phyloP scores from a whole-genome alignment of 441 rosid genomes.

The Macaranga tanarius region DNA sequence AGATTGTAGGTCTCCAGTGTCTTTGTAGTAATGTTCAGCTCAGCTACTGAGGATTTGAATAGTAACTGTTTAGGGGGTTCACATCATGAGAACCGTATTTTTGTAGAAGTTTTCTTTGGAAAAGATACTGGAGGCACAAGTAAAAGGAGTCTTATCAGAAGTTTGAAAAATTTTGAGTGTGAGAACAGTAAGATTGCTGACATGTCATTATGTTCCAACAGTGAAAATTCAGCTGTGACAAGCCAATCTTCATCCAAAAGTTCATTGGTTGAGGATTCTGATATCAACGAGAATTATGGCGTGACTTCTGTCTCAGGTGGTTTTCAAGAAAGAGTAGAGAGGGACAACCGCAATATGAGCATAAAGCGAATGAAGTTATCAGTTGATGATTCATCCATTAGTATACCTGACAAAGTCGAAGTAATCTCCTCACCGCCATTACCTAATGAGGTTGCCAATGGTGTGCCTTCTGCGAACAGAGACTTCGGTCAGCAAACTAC shows the following conservation, averaged over 20 bases:
- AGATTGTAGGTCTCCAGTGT: constrained; percentile 23
- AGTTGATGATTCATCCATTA: constrained; percentile 28
- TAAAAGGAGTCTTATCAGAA: constrained; percentile 49
- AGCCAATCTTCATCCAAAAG: constrained; percentile 46
- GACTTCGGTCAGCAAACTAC: constrained; percentile 33
- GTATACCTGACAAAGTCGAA: constrained; percentile 27
- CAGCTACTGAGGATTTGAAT: constrained; percentile 36
- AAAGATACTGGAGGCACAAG: constrained; percentile 39
- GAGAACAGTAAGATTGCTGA: constrained; percentile 42
- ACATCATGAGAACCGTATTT: constrained; percentile 51
- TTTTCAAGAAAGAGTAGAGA: constrained; percentile 40
- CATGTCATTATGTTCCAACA: constrained; percentile 48
- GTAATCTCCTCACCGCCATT: constrained; percentile 28
- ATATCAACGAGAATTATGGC: constrained; percentile 32
- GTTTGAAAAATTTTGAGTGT: constrained; percentile 43
- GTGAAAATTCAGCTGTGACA: constrained; percentile 60
- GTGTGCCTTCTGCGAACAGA: constrained; percentile 27
- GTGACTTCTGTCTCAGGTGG: constrained; percentile 35
- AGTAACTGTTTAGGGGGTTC: constrained; percentile 69
- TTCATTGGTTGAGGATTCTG: constrained; percentile 36
- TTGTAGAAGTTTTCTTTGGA: constrained; percentile 61
- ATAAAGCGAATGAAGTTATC: constrained; percentile 54
- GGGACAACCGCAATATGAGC: constrained; percentile 35
- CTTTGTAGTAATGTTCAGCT: constrained; percentile 38
- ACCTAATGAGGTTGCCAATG: constrained; percentile 25